Percentiles rank a stretch among this genome's conserved stretches.
Conservation (phyloP, 179 eudicot genomes). For the Pouteria campechiana region DNA sequence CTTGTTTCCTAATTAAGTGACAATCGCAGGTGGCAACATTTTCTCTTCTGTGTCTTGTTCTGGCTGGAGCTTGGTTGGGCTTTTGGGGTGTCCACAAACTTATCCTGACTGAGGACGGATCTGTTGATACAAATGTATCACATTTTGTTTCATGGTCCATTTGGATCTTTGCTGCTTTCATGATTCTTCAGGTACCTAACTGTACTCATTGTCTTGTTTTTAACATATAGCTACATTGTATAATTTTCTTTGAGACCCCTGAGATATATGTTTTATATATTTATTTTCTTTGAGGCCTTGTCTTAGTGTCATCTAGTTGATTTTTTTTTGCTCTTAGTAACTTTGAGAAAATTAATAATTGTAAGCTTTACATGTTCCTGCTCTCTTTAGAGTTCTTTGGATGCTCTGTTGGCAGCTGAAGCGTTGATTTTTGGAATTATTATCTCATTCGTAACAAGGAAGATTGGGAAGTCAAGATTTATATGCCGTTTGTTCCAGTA, state of each 20-base stretch:
- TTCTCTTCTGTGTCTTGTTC: conserved; percentile 44
- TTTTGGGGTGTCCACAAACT: conserved; percentile 88
- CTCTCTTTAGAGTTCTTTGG: conserved; percentile 58
- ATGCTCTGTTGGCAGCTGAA: conserved; percentile 59
- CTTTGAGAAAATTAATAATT: too few species aligned
- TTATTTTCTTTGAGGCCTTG: too few species aligned
- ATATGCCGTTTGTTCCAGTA: conserved; percentile 45
- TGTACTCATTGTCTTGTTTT: background rate
- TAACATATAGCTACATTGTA: too few species aligned
- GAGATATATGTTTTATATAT: too few species aligned
- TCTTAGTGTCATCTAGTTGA: too few species aligned
- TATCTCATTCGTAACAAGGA: conserved; percentile 33
- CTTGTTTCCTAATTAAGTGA: too few species aligned
- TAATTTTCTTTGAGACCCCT: too few species aligned
- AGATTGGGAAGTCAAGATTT: conserved; percentile 24
- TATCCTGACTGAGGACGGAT: conserved; percentile 71
- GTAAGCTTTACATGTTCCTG: conserved; percentile 6
- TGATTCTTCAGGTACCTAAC: conserved; percentile 70
- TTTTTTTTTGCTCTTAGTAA: too few species aligned
- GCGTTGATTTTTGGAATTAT: conserved; percentile 51
- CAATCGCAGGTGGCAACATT: conserved; percentile 64
- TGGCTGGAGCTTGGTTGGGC: conserved; percentile 95
- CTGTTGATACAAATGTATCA: conserved; percentile 48
- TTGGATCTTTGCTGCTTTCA: conserved; percentile 48
- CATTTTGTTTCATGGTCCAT: conserved; percentile 85